These are phyloP conservation scores for Nicotiana sylvestris DNA, from an alignment of 257 asterid species.

Conservation along the genomic window DNA sequence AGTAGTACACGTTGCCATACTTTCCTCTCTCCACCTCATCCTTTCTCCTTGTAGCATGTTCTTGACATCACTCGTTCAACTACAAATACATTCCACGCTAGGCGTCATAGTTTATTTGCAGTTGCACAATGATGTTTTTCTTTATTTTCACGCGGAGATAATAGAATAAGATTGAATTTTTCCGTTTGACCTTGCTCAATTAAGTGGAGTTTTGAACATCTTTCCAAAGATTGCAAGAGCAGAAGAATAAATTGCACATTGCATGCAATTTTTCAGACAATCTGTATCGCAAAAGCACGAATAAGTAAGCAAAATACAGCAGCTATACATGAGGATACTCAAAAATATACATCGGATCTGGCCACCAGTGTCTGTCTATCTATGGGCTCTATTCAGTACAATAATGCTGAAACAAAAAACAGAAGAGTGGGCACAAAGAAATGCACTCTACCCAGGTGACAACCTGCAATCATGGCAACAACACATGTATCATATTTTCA, in stretches of 20 bases:
- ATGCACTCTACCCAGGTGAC: slow-evolving; percentile 33
- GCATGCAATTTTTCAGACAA: slow-evolving; percentile 2
- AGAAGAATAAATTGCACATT: background rate
- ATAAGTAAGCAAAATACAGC: background rate
- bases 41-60: background rate
- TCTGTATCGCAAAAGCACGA: background rate
- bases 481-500: slow-evolving; percentile 16
- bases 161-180: background rate
- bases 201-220: background rate
- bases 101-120: background rate
- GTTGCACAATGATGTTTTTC: background rate
- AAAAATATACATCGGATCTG: slow-evolving; percentile 18
- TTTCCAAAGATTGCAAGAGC: background rate
- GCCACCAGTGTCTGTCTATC: background rate
- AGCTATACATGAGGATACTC: slow-evolving; percentile 10
- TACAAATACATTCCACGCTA: background rate
- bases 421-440: slow-evolving; percentile 48
- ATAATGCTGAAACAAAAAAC: slow-evolving; percentile 41
- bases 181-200: background rate
- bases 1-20: background rate
- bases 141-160: background rate
- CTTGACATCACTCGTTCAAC: background rate
- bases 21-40: background rate
- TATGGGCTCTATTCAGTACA: slow-evolving; percentile 36
- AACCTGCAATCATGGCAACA: slow-evolving; percentile 37